These are phyloP conservation scores for Agrocybe praecox DNA, from an alignment of 768 basidiomycete species.

Conservation along the genomic window DNA sequence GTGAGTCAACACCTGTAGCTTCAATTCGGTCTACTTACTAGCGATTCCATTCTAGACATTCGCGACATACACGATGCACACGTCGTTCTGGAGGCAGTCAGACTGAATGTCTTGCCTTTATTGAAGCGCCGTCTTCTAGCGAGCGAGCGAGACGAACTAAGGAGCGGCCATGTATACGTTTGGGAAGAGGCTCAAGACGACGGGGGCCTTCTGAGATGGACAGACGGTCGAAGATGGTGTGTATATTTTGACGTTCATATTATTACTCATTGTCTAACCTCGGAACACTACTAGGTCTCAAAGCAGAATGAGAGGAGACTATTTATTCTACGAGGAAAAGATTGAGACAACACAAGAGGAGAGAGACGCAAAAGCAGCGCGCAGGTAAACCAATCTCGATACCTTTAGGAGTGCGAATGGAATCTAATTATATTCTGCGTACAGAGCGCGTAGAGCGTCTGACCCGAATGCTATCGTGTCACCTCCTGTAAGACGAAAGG, in stretches of 20 bases:
- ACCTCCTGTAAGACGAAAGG: conserved; percentile 69
- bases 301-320: conserved; percentile 82
- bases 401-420: neutral
- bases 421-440: conserved; percentile 5
- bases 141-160: conserved; percentile 68
- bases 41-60: conserved; percentile 49
- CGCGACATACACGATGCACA: conserved; percentile 83
- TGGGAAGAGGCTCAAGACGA: conserved; percentile 87
- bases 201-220: conserved; percentile 72
- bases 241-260: conserved; percentile 8
- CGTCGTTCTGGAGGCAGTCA: conserved; percentile 74
- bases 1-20: conserved; percentile 26
- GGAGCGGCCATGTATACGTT: conserved; percentile 78
- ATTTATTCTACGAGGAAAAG: conserved; percentile 84
- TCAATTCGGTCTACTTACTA: neutral
- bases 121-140: conserved; percentile 71
- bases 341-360: conserved; percentile 81
- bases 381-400: conserved; percentile 50
- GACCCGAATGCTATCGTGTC: conserved; percentile 62
- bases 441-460: conserved; percentile 58
- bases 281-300: conserved; percentile 67
- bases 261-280: neutral
- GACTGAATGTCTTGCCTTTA: conserved; percentile 68
- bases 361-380: conserved; percentile 76
- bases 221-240: conserved; percentile 79